Evolutionary conservation across 345 rosid species (phyloP).

Genomic region (Citrus sp.): DNA sequence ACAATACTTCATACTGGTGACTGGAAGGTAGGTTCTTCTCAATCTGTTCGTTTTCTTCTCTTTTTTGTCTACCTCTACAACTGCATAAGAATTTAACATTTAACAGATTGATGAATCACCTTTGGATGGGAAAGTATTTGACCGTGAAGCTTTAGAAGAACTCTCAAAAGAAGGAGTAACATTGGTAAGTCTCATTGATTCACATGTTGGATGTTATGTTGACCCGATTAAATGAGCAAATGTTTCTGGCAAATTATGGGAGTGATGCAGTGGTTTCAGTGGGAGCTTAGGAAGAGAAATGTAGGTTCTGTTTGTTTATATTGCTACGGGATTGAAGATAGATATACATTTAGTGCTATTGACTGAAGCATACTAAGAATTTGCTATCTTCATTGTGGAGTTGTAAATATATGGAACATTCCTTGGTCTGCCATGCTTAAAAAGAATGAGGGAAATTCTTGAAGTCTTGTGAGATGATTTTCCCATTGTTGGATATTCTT

Average conservation of each 20-base stretch:
- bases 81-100: conserved; percentile 22
- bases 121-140: conserved; percentile 83
- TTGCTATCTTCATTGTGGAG: conserved; percentile 1
- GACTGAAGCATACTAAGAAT: neutral
- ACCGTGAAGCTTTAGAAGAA: conserved; percentile 78
- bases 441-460: neutral
- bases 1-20: conserved; percentile 97
- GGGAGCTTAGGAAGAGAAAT: neutral
- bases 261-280: neutral
- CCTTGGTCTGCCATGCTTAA: neutral
- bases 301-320: neutral
- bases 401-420: neutral
- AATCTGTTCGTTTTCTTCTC: neutral
- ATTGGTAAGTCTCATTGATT: conserved; percentile 52
- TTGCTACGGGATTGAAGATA: neutral
- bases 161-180: conserved; percentile 98
- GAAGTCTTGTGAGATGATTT: neutral
- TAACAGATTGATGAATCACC: conserved; percentile 95
- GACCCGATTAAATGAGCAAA: neutral
- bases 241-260: neutral
- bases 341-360: neutral
- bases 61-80: conserved; percentile 14
- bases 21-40: conserved; percentile 71
- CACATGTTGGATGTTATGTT: conserved; percentile 1
- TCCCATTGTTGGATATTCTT: neutral